Conservation (phyloP, 2,329 filamentous ascomycete species). For the Coniochaeta ligniaria region DNA sequence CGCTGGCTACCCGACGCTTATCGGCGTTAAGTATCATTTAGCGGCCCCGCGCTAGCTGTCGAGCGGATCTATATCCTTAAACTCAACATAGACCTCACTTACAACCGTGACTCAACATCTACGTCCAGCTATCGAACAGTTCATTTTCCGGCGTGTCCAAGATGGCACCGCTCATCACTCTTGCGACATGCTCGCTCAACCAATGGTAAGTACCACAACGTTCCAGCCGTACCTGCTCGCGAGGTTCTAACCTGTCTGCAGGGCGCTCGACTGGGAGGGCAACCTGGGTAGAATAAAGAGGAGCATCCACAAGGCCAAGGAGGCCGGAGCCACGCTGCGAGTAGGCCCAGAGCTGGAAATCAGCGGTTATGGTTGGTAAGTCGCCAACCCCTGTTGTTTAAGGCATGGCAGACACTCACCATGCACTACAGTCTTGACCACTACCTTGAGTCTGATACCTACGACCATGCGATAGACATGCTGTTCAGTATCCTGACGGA, state of each 20-base stretch:
- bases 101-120: neutral
- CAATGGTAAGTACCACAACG: no score
- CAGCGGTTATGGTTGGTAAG: slow-evolving; percentile 50
- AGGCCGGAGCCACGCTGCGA: slow-evolving; percentile 53
- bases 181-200: slow-evolving; percentile 23
- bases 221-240: no score
- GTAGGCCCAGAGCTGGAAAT: slow-evolving; percentile 52
- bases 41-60: neutral
- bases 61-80: neutral
- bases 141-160: neutral
- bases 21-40: neutral
- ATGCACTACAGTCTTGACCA: slow-evolving; percentile 46
- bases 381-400: neutral
- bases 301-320: slow-evolving; percentile 52
- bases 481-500: slow-evolving; percentile 54
- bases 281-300: slow-evolving; percentile 54
- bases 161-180: slow-evolving; percentile 18
- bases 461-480: slow-evolving; percentile 55
- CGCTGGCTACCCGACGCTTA: no score
- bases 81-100: no score
- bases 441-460: slow-evolving; percentile 51
- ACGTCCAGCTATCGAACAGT: neutral
- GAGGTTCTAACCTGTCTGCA: no score
- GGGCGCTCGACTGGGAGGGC: slow-evolving; percentile 51
- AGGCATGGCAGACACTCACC: neutral